Conservation (phyloP, 192 early-diverging fungal genomes). For the Backusella morwellensis region DNA sequence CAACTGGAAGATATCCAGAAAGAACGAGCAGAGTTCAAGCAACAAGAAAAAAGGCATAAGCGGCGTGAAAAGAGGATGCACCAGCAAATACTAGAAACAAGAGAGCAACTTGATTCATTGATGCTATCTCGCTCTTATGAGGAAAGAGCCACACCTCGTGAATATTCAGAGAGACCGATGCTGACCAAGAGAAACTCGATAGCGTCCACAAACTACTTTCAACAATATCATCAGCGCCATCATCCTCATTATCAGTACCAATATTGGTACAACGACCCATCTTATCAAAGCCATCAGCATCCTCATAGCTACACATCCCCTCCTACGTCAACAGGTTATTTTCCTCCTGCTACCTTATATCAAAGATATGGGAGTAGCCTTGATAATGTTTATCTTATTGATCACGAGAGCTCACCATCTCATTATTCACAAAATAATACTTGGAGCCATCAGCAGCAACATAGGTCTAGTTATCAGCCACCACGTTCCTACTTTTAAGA, state of each 20-base stretch:
- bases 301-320: background rate
- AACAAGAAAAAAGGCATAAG: slow-evolving; percentile 1
- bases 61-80: slow-evolving; percentile 2
- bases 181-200: background rate
- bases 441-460: background rate
- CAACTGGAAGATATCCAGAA: background rate
- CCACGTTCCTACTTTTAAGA: background rate
- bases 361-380: background rate
- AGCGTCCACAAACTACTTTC: background rate
- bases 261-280: background rate
- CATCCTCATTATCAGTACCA: background rate
- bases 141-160: background rate
- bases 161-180: background rate
- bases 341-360: background rate
- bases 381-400: background rate
- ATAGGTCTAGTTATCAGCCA: background rate
- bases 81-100: background rate
- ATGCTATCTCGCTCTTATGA: slow-evolving; percentile 1
- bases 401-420: background rate
- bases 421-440: background rate
- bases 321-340: background rate
- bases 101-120: background rate
- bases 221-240: background rate
- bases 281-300: background rate
- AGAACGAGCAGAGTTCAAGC: background rate